Conservation (phyloP, 2,329 filamentous ascomycete genomes). For the Triangularia setosa region DNA sequence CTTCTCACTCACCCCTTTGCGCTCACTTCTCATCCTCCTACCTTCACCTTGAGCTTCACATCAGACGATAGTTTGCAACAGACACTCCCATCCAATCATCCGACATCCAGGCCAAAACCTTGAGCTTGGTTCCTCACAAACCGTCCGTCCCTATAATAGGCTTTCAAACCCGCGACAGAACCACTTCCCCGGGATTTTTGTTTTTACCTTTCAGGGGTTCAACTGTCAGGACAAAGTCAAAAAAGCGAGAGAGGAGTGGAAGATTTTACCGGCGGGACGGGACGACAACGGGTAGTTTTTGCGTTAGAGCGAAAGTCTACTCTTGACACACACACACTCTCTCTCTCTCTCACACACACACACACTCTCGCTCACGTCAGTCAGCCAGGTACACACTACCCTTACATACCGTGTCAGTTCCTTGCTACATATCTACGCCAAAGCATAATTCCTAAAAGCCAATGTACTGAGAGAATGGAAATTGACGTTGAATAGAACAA, state of each 20-base stretch:
- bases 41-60: not conserved
- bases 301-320: not conserved
- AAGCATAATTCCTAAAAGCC: not conserved
- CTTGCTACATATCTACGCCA: not conserved
- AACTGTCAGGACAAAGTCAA: not conserved
- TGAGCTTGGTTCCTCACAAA: not conserved
- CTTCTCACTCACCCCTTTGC: not conserved
- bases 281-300: not conserved
- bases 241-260: not conserved
- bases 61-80: not conserved
- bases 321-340: too few relatives aligned
- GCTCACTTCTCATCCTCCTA: not conserved
- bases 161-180: not conserved
- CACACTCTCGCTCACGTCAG: too few relatives aligned
- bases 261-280: not conserved
- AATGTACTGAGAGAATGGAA: not conserved
- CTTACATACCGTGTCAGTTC: not conserved
- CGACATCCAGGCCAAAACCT: too few relatives aligned
- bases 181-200: not conserved
- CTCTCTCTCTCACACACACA: too few relatives aligned
- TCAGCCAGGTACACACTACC: not conserved
- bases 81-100: not conserved
- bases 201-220: not conserved
- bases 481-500: not conserved
- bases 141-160: not conserved